These are phyloP conservation scores for Sporopachydermia cereana DNA, from an alignment of 1,139 yeast genomes.

Conservation along the genomic window DNA sequence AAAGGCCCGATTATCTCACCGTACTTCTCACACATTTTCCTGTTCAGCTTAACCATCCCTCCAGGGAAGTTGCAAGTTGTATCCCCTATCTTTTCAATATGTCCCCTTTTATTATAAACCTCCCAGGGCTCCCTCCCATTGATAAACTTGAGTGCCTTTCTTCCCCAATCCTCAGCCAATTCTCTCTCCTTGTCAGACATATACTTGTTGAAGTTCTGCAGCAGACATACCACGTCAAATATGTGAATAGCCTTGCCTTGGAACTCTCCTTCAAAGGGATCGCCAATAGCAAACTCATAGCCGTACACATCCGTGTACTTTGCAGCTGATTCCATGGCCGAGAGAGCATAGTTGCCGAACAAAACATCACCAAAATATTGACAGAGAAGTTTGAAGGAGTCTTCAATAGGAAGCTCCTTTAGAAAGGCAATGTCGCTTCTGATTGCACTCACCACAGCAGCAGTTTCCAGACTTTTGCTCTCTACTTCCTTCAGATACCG, in stretches of 20 bases:
- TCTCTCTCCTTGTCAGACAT: neutral
- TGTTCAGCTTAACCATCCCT: neutral
- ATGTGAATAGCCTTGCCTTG: slow-evolving; percentile 1
- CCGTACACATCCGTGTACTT: neutral
- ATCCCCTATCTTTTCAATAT: neutral
- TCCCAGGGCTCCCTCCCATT: slow-evolving; percentile 1
- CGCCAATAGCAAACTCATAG: neutral
- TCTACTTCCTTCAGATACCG: neutral
- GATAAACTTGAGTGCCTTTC: neutral
- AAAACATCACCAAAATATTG: slow-evolving; percentile 3
- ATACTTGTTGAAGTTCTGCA: neutral
- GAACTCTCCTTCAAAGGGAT: neutral
- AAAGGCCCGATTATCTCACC: neutral
- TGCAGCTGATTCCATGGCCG: neutral
- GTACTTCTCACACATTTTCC: neutral
- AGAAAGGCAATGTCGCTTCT: neutral
- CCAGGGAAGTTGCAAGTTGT: neutral
- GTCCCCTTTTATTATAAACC: neutral
- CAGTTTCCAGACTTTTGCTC: neutral
- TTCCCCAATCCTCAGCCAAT: neutral
- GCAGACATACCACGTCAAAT: neutral
- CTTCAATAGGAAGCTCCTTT: neutral
- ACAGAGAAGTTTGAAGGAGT: neutral
- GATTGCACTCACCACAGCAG: neutral
- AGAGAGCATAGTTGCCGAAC: neutral